A percentile compares a stretch with the other conserved stretches of the same genome.
These are phyloP conservation scores for Leishmania turanica DNA, from an alignment of 208 protist species.

Conservation along the genomic window DNA sequence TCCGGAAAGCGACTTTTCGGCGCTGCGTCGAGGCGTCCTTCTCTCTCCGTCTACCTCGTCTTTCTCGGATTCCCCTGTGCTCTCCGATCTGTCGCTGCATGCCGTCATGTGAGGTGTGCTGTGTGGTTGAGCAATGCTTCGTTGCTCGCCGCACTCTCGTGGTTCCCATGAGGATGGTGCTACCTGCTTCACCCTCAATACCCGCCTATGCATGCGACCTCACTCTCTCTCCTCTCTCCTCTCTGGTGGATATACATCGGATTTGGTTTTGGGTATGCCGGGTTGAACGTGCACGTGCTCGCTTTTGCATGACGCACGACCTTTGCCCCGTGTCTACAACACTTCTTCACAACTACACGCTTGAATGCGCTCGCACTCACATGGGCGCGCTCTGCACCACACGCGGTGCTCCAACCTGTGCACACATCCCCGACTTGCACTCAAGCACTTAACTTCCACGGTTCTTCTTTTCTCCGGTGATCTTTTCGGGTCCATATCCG, in stretches of 20 bases:
- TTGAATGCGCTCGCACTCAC: not conserved
- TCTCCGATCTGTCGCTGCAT: not conserved
- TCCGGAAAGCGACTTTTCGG: not conserved
- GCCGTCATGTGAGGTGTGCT: not conserved
- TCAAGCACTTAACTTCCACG: not conserved
- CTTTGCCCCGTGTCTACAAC: not conserved
- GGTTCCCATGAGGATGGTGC: not conserved
- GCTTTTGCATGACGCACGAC: not conserved
- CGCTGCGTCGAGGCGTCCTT: not conserved
- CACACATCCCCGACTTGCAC: not conserved
- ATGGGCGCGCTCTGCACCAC: not conserved
- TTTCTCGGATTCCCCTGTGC: conserved; percentile 15
- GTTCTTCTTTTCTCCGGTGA: not conserved
- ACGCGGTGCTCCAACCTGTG: not conserved
- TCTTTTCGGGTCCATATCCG: not conserved
- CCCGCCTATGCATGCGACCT: not conserved
- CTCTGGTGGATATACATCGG: not conserved
- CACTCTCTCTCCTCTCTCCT: not conserved
- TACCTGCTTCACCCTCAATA: not conserved
- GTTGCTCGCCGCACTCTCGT: not conserved
- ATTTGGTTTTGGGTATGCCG: not conserved
- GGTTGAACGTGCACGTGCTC: not conserved
- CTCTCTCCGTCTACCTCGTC: not conserved
- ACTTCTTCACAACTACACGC: not conserved
- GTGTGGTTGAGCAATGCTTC: not conserved